Evolutionary conservation across 345 rosid genomes (phyloP).

Genomic region (Ceriops zippeliana): DNA sequence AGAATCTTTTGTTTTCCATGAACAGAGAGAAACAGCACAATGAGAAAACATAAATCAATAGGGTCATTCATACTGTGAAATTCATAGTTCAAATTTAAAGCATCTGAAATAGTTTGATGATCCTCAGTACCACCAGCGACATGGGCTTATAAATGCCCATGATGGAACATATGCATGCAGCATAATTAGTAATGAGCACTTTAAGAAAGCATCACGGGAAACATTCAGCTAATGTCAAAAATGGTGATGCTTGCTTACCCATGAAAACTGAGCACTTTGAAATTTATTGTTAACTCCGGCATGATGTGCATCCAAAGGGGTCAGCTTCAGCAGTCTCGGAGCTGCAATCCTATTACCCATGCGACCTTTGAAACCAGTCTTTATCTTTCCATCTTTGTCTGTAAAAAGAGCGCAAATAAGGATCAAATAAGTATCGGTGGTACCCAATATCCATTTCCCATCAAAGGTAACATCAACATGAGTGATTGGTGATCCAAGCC

Average conservation of each 20-base stretch:
- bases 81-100: too few relatives aligned
- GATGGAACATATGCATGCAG: neutral
- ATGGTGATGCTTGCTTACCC: conserved; percentile 51
- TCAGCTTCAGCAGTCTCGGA: conserved; percentile 84
- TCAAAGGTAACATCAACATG: conserved; percentile 96
- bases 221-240: neutral
- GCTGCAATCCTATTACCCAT: conserved; percentile 98
- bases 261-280: conserved; percentile 88
- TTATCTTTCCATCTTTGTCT: conserved; percentile 75
- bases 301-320: conserved; percentile 77
- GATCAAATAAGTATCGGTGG: conserved; percentile 86
- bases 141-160: neutral
- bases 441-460: conserved; percentile 98
- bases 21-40: too few relatives aligned
- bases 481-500: conserved; percentile 92
- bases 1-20: neutral
- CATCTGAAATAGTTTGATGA: too few relatives aligned
- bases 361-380: conserved; percentile 94
- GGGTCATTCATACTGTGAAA: too few relatives aligned
- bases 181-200: neutral
- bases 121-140: neutral
- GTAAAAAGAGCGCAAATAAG: conserved; percentile 86
- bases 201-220: conserved; percentile 1
- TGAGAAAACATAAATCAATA: too few relatives aligned
- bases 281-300: conserved; percentile 89